Percentiles rank a stretch among this genome's conserved stretches.
These are phyloP conservation scores for Austropuccinia psidii DNA, from an alignment of 1,284 basidiomycete species.

Conservation along the genomic window DNA sequence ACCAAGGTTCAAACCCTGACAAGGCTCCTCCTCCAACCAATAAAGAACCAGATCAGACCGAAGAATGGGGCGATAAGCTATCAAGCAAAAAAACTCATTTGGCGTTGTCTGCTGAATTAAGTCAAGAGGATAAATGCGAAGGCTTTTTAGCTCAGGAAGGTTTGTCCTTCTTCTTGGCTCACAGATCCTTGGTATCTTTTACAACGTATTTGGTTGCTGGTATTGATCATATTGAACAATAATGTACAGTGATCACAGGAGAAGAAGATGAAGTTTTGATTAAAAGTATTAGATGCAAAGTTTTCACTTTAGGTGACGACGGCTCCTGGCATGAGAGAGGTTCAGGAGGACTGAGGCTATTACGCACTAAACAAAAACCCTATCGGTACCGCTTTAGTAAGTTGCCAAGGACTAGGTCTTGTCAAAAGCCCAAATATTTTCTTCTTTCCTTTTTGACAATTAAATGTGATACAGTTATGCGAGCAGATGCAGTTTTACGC, in stretches of 20 bases:
- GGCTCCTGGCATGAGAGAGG: slow-evolving; percentile 30
- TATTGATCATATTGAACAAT: not conserved
- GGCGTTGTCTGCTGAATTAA: slow-evolving; percentile 19
- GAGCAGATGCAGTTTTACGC: slow-evolving; percentile 33
- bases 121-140: slow-evolving; percentile 15
- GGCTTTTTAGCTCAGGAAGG: slow-evolving; percentile 28
- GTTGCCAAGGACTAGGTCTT: not conserved
- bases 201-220: not conserved
- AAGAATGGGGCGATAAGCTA: slow-evolving; percentile 1
- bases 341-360: slow-evolving; percentile 18
- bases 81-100: slow-evolving; percentile 30
- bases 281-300: slow-evolving; percentile 31
- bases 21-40: not conserved
- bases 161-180: not conserved
- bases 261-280: slow-evolving; percentile 29
- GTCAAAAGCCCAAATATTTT: not conserved
- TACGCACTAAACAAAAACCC: slow-evolving; percentile 26
- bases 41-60: not conserved
- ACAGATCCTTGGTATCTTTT: not conserved
- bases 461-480: slow-evolving; percentile 3
- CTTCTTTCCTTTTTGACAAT: not conserved
- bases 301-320: slow-evolving; percentile 30
- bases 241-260: slow-evolving; percentile 16
- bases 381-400: slow-evolving; percentile 29
- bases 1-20: not conserved